phyloP scores from a whole-genome alignment of 2,329 filamentous ascomycete genomes.

The Trichoderma breve region DNA sequence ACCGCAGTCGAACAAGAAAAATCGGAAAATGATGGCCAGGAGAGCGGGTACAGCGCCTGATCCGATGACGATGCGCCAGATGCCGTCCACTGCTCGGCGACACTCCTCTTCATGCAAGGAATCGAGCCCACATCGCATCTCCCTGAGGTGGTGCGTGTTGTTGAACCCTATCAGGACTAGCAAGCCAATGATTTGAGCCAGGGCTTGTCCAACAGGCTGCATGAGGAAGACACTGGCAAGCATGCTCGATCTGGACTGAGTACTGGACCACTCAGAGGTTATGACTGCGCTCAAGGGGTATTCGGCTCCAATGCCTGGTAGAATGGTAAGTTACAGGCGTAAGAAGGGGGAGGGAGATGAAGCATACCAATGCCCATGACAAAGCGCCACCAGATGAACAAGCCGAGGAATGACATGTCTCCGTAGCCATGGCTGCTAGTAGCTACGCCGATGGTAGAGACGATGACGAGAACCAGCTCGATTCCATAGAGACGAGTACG shows the following conservation, averaged over 20 bases:
- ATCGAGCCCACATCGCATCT: slow-evolving; percentile 49
- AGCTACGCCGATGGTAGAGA: slow-evolving; percentile 57
- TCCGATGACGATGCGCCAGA: slow-evolving; percentile 67
- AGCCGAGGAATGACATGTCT: slow-evolving; percentile 49
- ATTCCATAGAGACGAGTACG: slow-evolving; percentile 56
- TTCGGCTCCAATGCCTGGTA: slow-evolving; percentile 62
- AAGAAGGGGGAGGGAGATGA: background rate
- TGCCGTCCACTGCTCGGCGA: slow-evolving; percentile 51
- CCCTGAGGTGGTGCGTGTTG: slow-evolving; percentile 40
- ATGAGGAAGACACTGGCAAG: slow-evolving; percentile 66
- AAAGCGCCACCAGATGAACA: slow-evolving; percentile 55
- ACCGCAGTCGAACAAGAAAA: slow-evolving; percentile 65
- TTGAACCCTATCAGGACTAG: slow-evolving; percentile 50
- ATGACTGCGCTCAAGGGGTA: slow-evolving; percentile 68
- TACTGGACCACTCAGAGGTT: slow-evolving; percentile 63
- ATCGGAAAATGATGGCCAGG: slow-evolving; percentile 63
- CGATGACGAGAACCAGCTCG: slow-evolving; percentile 54
- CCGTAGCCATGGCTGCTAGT: slow-evolving; percentile 50
- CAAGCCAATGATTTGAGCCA: slow-evolving; percentile 61
- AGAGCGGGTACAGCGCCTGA: slow-evolving; percentile 63
- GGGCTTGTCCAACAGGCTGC: slow-evolving; percentile 65
- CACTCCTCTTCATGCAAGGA: slow-evolving; percentile 45
- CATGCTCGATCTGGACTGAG: slow-evolving; percentile 65
- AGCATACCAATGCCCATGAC: slow-evolving; percentile 51
- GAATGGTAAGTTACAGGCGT: background rate